Base-by-base conservation (phyloP, 345 rosid species). In the Citrus cavaleriei region DNA sequence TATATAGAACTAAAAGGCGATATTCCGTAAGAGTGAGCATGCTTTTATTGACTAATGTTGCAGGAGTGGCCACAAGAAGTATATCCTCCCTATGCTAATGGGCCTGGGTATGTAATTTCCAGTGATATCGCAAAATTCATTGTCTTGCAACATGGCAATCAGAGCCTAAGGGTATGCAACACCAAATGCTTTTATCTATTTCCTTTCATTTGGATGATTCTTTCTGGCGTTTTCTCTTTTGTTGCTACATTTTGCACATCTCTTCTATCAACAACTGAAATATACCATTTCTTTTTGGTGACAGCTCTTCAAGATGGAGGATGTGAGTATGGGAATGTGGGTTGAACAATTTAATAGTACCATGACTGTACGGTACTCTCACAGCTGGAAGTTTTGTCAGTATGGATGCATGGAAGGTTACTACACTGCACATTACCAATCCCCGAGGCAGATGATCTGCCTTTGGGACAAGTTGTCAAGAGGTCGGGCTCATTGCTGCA, bases 241-340 rank as follows among this genome's bases (percentile, higher is more conserved):
- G 13, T 57, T 22, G 42, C 32, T 14, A 38, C 28, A 14, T 10
- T 55, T 10, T 38, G 34, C 54, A 42, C 18, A 10, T 51, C 3
- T 70, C 5, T 16, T 25, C 22, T 37, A 18, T 61, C 22, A 2
- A 34, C 38, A 28, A 69, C 42, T 79, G 37, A 66, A 18, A 37
- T 70, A 18, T 19, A 30, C 24, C 54, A n/a, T n/a, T 81, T 64
- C 32, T 10, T 49, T 63, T 10, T 82, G 75, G 60, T 77, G 76
- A 74, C 92, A 91, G 97, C 91, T 93, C 51, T 96, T 96, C 87
- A 96, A 91, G 91, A 96, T 96, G 99, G 97, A 96, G 87, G 94
- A 96, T 87, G 98, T 94, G 74, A 96, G 98, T 79, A 94, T 96
- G 98, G 98, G 99, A 83, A 85, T 93, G 94, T 96, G 99, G 99